phyloP scores from a whole-genome alignment of 2,329 filamentous ascomycete genomes.

The Gnomoniopsis smithogilvyi region DNA sequence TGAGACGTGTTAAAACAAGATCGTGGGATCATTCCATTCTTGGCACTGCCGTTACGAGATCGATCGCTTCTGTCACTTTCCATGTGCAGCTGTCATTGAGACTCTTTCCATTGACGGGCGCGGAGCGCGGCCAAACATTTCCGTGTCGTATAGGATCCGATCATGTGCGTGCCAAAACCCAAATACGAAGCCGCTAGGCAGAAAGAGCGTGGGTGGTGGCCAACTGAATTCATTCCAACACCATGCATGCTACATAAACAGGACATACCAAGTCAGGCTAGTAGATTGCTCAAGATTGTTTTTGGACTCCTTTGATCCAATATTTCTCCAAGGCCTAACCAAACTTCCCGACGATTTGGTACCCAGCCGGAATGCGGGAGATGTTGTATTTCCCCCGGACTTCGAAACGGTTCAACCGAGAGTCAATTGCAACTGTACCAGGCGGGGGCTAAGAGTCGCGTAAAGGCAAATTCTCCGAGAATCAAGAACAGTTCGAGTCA shows the following conservation, averaged over 20 bases:
- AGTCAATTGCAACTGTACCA: neutral
- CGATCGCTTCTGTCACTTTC: neutral
- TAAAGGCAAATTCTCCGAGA: constrained; percentile 2
- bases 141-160: neutral
- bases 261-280: neutral
- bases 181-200: constrained; percentile 17
- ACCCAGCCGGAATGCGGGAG: neutral
- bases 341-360: neutral
- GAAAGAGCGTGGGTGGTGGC: constrained; percentile 3
- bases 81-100: too few species aligned
- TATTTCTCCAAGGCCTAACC: neutral
- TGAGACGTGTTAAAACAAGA: too few species aligned
- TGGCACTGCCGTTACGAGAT: neutral
- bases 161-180: constrained; percentile 1
- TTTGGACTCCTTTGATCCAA: neutral
- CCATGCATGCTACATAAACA: neutral
- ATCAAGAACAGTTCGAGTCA: neutral
- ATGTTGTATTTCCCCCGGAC: constrained; percentile 6
- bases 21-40: too few species aligned
- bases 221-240: neutral
- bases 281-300: neutral
- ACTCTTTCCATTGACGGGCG: neutral
- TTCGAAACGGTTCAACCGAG: neutral
- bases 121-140: constrained; percentile 1
- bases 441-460: neutral